phyloP scores from a whole-genome alignment of 768 basidiomycete species.

The Phanerodontia chrysosporium region DNA sequence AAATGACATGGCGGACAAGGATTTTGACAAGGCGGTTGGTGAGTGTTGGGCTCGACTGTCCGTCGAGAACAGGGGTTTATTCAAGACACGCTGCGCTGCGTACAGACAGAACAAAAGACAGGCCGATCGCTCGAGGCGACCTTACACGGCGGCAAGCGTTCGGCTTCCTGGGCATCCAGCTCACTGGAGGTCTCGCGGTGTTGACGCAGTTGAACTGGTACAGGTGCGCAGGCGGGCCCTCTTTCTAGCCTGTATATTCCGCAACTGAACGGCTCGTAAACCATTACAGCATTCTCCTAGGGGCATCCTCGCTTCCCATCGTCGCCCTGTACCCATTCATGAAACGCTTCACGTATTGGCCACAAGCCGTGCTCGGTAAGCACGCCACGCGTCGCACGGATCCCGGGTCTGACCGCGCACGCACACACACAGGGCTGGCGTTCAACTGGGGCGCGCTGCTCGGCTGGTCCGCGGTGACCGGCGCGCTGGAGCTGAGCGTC shows the following conservation, averaged over 20 bases:
- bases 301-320: constrained; percentile 84
- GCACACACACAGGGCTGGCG: constrained; percentile 59
- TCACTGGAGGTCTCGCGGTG: constrained; percentile 79
- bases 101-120: constrained; percentile 76
- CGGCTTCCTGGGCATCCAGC: constrained; percentile 76
- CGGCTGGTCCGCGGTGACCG: constrained; percentile 93
- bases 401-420: neutral
- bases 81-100: neutral
- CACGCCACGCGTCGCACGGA: neutral
- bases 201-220: constrained; percentile 92
- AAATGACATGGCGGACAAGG: constrained; percentile 97
- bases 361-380: constrained; percentile 90
- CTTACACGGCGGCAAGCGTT: constrained; percentile 73
- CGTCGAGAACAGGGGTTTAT: neutral
- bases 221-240: constrained; percentile 51
- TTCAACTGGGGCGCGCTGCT: constrained; percentile 98
- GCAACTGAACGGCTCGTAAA: neutral
- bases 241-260: neutral
- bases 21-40: constrained; percentile 92
- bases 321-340: constrained; percentile 92
- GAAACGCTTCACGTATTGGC: constrained; percentile 97
- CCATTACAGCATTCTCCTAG: constrained; percentile 79
- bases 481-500: constrained; percentile 73
- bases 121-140: constrained; percentile 85
- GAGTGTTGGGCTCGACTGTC: constrained; percentile 20